These are phyloP conservation scores for Acacia confusa DNA, from an alignment of 306 rosid species.

Conservation along the genomic window DNA sequence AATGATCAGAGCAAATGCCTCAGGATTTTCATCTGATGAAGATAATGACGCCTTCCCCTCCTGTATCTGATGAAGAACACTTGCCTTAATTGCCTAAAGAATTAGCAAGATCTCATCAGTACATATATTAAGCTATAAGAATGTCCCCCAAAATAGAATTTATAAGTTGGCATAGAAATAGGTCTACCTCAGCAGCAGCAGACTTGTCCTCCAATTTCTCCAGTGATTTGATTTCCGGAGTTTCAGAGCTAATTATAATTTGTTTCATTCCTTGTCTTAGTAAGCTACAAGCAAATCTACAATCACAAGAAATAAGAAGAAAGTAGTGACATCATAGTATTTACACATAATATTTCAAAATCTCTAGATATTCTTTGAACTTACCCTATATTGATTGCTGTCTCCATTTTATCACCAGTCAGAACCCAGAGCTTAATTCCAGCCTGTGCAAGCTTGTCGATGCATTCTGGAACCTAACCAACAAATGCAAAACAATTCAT, in stretches of 20 bases:
- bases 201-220: constrained; percentile 76
- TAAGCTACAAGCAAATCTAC: constrained; percentile 94
- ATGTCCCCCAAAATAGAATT: not conserved
- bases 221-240: constrained; percentile 68
- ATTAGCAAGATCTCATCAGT: constrained; percentile 32
- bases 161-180: not conserved
- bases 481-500: constrained; percentile 22
- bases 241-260: constrained; percentile 82
- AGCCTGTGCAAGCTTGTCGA: constrained; percentile 98
- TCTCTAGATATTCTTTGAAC: constrained; percentile 10
- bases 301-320: constrained; percentile 1
- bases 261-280: constrained; percentile 97
- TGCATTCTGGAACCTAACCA: constrained; percentile 93
- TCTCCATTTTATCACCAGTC: constrained; percentile 99
- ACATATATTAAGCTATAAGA: not conserved
- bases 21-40: constrained; percentile 41
- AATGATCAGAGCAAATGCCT: constrained; percentile 88
- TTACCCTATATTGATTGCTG: constrained; percentile 96
- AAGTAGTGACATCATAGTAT: constrained; percentile 20
- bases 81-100: constrained; percentile 77
- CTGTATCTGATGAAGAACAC: constrained; percentile 61
- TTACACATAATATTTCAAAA: constrained; percentile 11
- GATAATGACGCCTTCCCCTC: constrained; percentile 59
- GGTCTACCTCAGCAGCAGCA: constrained; percentile 59
- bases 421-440: constrained; percentile 98